Base-by-base conservation (phyloP, 2,329 filamentous ascomycete species). In the Clonostachys byssicola region DNA sequence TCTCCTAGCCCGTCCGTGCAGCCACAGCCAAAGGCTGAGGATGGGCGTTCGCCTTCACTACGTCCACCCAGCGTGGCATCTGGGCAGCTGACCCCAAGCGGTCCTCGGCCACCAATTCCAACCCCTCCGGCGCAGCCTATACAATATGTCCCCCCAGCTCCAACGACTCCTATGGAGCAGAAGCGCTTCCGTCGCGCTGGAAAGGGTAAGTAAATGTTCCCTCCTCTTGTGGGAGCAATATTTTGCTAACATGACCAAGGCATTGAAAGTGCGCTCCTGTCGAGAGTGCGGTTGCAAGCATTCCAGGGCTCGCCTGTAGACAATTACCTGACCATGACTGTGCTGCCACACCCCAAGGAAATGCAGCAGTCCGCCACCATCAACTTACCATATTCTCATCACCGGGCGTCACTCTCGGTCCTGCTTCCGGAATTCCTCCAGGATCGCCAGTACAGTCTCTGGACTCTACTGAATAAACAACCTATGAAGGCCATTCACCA, bases 311-410 rank as follows among this genome's bases (percentile, higher is more conserved):
- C 23, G 23, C 23, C 23, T 30, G 23, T 5, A 30, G 23, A 30
- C 8, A 30, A 30, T 30, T 30, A 30, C 23, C 9, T 86, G 60
- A 70, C 78, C 34, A 70, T 88, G 47, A 77, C 80, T 35, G 70
- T 95, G 34, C 74, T 78, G 3, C 84, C 90, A 5, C 83, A 85
- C 45, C 70, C 80, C 7, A 79, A 75, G 16, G 76, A 86, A 56
- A 77, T 82, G 30, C 82, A 89, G 49, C 86, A 92, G 56, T 89
- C 84, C 5, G 72, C 87, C 40, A 88, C 88, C 6, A 71, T 94
- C 47, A 85, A 83, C 49, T 70, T 94, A 10, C 83, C 88, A 2
- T 66, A 77, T 2, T 78, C 75, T 42, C 82, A 91, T 56, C 83
- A 81, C 54, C 84, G 85, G 49, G 70, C 95, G 16, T 86, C 91